These are phyloP conservation scores for Fusarium sp. DNA, from an alignment of 2,329 filamentous ascomycete genomes.

Conservation along the genomic window DNA sequence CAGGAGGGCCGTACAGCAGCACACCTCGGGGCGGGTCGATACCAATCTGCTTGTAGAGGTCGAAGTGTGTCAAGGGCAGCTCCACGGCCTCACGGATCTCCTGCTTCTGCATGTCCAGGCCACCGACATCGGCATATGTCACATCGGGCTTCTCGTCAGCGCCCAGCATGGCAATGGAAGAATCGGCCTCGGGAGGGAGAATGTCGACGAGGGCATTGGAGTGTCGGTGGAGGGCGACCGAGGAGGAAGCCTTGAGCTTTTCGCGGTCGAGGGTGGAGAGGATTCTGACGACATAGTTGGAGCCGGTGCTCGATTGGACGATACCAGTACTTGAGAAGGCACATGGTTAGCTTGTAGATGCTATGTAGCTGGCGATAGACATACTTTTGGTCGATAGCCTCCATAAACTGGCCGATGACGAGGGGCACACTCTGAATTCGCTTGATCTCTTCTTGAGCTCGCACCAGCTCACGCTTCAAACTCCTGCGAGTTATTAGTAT, in stretches of 20 bases:
- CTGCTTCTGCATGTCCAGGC: conserved; percentile 99
- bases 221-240: conserved; percentile 96
- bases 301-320: conserved; percentile 97
- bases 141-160: conserved; percentile 98
- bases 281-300: conserved; percentile 98
- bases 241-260: conserved; percentile 96
- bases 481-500: conserved; percentile 68
- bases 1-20: conserved; percentile 93
- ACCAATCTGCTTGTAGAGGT: conserved; percentile 98
- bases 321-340: conserved; percentile 83
- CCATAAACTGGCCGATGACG: conserved; percentile 99
- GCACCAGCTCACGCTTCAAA: conserved; percentile 95
- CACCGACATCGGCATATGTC: conserved; percentile 97
- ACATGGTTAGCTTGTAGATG: conserved; percentile 11
- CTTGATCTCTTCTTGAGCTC: conserved; percentile 99
- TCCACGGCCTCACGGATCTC: conserved; percentile 98
- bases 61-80: conserved; percentile 95
- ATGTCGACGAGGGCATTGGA: conserved; percentile 99
- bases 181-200: conserved; percentile 97
- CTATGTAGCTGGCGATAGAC: conserved; percentile 40
- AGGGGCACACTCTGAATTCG: conserved; percentile 97
- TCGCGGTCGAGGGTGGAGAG: conserved; percentile 98
- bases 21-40: conserved; percentile 98
- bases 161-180: conserved; percentile 97
- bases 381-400: conserved; percentile 99